These are phyloP conservation scores for Staphylotrichum longicolle DNA, from an alignment of 495 filamentous ascomycete genomes.

Conservation along the genomic window DNA sequence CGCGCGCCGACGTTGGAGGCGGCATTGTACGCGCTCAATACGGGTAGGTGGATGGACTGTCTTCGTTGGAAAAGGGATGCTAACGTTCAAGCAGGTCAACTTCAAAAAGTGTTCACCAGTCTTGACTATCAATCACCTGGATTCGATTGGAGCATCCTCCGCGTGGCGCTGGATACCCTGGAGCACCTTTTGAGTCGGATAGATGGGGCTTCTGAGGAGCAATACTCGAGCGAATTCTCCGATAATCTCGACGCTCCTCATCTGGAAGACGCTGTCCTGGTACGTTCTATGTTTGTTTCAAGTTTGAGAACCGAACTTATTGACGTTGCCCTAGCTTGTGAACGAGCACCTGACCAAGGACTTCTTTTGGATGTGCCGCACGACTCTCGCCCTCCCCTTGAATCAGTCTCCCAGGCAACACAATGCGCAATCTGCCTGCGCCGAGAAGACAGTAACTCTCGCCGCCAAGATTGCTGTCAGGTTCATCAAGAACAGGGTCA, in stretches of 20 bases:
- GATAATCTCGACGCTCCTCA: slow-evolving; percentile 32
- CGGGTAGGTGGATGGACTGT: slow-evolving; percentile 32
- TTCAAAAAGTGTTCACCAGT: slow-evolving; percentile 46
- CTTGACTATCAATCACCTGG: slow-evolving; percentile 39
- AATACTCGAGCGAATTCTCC: slow-evolving; percentile 33
- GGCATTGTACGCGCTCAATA: slow-evolving; percentile 40
- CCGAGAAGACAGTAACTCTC: slow-evolving; percentile 40
- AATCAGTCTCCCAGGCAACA: slow-evolving; percentile 20
- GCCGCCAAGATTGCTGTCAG: slow-evolving; percentile 40
- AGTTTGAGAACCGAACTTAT: background rate
- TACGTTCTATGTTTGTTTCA: slow-evolving; percentile 16
- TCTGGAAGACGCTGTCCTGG: slow-evolving; percentile 45
- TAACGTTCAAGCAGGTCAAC: slow-evolving; percentile 30
- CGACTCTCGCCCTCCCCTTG: slow-evolving; percentile 28
- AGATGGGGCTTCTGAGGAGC: slow-evolving; percentile 38
- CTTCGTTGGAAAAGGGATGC: background rate
- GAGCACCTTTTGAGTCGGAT: slow-evolving; percentile 40
- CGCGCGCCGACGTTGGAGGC: slow-evolving; percentile 37
- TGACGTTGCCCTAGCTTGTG: slow-evolving; percentile 25
- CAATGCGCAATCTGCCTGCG: slow-evolving; percentile 34
- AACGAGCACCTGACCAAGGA: slow-evolving; percentile 40
- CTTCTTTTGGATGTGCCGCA: slow-evolving; percentile 45
- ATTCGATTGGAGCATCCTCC: slow-evolving; percentile 46
- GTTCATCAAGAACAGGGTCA: slow-evolving; percentile 42
- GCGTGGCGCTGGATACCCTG: slow-evolving; percentile 38